These are phyloP conservation scores for Psilocybe subaeruginosa DNA, from an alignment of 768 basidiomycete species.

Conservation along the genomic window DNA sequence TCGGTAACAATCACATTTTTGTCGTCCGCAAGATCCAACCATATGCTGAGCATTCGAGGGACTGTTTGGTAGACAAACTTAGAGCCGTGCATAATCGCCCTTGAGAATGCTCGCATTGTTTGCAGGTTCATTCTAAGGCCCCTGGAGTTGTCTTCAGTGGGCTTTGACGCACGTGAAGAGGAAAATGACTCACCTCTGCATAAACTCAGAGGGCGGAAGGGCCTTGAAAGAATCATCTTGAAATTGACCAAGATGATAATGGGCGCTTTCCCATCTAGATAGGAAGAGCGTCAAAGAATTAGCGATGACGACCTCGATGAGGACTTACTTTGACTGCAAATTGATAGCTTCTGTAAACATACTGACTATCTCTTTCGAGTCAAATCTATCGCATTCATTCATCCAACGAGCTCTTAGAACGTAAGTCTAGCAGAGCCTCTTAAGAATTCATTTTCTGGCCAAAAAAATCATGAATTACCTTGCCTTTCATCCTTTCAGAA, in stretches of 20 bases:
- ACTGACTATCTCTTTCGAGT: conserved; percentile 60
- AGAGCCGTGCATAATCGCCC: conserved; percentile 79
- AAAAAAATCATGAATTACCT: conserved; percentile 45
- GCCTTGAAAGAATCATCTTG: conserved; percentile 78
- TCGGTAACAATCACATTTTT: conserved; percentile 31
- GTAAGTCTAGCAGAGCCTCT: conserved; percentile 55
- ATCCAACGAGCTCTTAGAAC: conserved; percentile 91
- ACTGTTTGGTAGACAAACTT: conserved; percentile 97
- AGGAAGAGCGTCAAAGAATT: conserved; percentile 4
- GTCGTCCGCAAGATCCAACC: conserved; percentile 89
- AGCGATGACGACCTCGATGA: not conserved
- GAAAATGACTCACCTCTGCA: conserved; percentile 40
- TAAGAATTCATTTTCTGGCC: not conserved
- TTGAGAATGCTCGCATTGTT: conserved; percentile 68
- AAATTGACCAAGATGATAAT: conserved; percentile 87
- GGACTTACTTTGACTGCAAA: conserved; percentile 52
- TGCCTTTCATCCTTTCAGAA: conserved; percentile 65
- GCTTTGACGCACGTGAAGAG: not conserved
- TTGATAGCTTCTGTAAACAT: conserved; percentile 56
- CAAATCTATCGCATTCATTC: conserved; percentile 85
- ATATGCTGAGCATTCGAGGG: conserved; percentile 91
- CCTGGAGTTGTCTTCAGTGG: conserved; percentile 33
- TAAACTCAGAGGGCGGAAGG: conserved; percentile 47
- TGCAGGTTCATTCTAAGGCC: conserved; percentile 65
- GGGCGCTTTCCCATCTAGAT: conserved; percentile 78